A percentile compares a stretch with the other conserved stretches of the same genome.
Evolutionary conservation across 441 rosid species (phyloP).

Genomic region (Jatropha podagrica): DNA sequence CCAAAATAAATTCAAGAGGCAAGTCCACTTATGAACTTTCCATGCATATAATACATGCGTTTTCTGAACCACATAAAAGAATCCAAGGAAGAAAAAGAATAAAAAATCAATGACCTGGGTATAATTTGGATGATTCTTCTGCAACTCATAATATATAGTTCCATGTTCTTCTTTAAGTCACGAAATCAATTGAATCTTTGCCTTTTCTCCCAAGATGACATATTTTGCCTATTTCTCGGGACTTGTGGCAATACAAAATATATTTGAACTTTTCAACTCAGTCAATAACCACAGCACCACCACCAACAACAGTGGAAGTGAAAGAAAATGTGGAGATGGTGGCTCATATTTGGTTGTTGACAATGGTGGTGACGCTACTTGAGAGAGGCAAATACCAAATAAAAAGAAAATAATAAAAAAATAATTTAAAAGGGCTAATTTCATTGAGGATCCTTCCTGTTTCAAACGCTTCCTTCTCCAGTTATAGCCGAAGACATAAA

Average conservation of each 20-base stretch:
- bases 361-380: no score
- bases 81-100: background rate
- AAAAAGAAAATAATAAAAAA: no score
- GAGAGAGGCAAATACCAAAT: no score
- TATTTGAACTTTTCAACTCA: constrained; percentile 13
- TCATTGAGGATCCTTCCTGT: constrained; percentile 61
- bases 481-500: constrained; percentile 81
- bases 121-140: constrained; percentile 84
- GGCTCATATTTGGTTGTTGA: no score
- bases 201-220: constrained; percentile 91
- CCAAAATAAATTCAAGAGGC: background rate
- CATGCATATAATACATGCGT: background rate
- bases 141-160: constrained; percentile 61
- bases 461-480: constrained; percentile 90
- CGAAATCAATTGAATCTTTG: constrained; percentile 71
- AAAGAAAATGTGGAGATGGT: no score
- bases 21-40: background rate
- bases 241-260: constrained; percentile 39
- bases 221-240: constrained; percentile 82
- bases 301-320: no score
- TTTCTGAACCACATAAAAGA: background rate
- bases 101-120: constrained; percentile 59
- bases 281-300: no score
- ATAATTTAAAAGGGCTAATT: no score
- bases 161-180: constrained; percentile 79